phyloP scores from a whole-genome alignment of 345 rosid species.

The Toxicodendron radicans region DNA sequence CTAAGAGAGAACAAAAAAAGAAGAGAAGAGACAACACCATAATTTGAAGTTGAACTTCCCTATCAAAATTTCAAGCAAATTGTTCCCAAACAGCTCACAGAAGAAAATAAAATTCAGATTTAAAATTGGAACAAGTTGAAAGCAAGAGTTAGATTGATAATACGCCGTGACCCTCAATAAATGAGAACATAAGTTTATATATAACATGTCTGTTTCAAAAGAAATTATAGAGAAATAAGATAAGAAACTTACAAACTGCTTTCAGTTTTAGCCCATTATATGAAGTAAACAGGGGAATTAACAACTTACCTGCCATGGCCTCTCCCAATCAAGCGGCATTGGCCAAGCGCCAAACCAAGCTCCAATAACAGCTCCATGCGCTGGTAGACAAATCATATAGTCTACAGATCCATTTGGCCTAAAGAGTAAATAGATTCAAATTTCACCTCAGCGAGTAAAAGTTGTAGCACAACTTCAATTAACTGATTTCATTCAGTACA shows the following conservation, averaged over 20 bases:
- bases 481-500: no score
- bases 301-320: constrained; percentile 85
- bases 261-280: not conserved
- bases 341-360: constrained; percentile 99
- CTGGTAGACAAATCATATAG: constrained; percentile 70
- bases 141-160: not conserved
- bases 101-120: not conserved
- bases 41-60: not conserved
- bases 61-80: not conserved
- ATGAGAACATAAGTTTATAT: not conserved
- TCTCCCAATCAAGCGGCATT: constrained; percentile 99
- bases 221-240: not conserved
- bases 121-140: not conserved
- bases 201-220: not conserved
- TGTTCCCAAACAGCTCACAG: not conserved
- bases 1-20: not conserved
- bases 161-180: not conserved
- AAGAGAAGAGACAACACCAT: not conserved
- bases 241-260: not conserved
- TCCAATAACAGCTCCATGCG: constrained; percentile 79
- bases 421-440: constrained; percentile 15
- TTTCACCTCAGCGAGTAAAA: not conserved
- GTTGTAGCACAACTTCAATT: not conserved
- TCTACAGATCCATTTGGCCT: constrained; percentile 63
- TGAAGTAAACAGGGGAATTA: not conserved